phyloP scores from a whole-genome alignment of 176 grass and related monocot genomes.

The Avena sativa region DNA sequence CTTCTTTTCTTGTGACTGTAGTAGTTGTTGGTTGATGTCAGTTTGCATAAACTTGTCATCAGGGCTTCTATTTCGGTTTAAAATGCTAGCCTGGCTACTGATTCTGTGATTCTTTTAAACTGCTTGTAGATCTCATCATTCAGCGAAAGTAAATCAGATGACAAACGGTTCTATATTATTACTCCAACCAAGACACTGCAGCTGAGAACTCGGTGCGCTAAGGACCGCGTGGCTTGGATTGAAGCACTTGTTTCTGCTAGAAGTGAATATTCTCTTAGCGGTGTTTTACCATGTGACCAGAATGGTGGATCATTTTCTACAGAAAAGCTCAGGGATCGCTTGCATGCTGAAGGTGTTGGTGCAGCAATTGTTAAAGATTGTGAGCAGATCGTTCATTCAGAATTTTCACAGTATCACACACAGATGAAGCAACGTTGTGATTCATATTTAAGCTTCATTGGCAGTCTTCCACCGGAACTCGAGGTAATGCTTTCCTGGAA shows the following conservation, averaged over 20 bases:
- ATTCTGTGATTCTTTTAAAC: constrained; percentile 44
- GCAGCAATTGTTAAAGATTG: constrained; percentile 82
- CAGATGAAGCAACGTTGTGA: constrained; percentile 73
- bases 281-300: constrained; percentile 42
- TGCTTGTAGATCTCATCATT: constrained; percentile 85
- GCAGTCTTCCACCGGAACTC: constrained; percentile 64
- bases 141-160: constrained; percentile 95
- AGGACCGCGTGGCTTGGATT: constrained; percentile 89
- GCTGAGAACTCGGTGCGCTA: constrained; percentile 75
- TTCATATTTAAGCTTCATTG: constrained; percentile 72
- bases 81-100: constrained; percentile 13
- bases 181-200: constrained; percentile 89
- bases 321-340: constrained; percentile 70
- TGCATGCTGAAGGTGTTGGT: constrained; percentile 78
- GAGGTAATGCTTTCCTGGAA: constrained; percentile 57
- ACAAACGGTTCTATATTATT: constrained; percentile 89
- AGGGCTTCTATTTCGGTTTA: background rate
- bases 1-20: background rate
- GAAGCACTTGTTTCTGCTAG: constrained; percentile 81
- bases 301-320: constrained; percentile 71
- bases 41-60: background rate
- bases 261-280: constrained; percentile 65
- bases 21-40: background rate
- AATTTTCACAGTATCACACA: constrained; percentile 76
- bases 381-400: constrained; percentile 81